Percentiles rank a stretch among this genome's conserved stretches.
Conservation (phyloP, 768 basidiomycete genomes). For the Tulasnella sp. region DNA sequence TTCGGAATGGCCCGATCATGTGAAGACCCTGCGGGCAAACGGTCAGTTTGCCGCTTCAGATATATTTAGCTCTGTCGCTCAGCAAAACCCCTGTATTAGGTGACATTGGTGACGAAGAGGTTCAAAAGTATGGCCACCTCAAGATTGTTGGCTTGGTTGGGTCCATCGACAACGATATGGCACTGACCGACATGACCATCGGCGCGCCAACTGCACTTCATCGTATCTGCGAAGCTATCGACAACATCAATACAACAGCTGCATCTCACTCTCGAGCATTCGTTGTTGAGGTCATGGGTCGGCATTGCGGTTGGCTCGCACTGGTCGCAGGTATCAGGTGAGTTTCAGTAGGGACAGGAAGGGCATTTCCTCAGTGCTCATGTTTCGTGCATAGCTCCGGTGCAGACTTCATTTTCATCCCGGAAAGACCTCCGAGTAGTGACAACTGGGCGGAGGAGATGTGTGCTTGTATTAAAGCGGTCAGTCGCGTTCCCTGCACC, state of each 20-base stretch:
- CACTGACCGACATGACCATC: constrained; percentile 93
- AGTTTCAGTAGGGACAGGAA: constrained; percentile 20
- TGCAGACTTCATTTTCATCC: constrained; percentile 96
- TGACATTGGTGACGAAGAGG: constrained; percentile 64
- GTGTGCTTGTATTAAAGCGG: constrained; percentile 73
- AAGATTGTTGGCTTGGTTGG: constrained; percentile 98
- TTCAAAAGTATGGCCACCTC: constrained; percentile 63
- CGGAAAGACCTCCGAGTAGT: constrained; percentile 71
- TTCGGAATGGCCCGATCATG: constrained; percentile 84
- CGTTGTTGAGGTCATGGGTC: constrained; percentile 98
- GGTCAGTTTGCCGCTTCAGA: constrained; percentile 30
- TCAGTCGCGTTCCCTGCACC: constrained; percentile 27
- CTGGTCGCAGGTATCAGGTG: constrained; percentile 84
- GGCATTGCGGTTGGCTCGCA: constrained; percentile 98
- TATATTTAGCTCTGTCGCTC: not conserved
- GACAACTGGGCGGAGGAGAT: constrained; percentile 86
- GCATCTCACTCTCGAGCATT: constrained; percentile 94
- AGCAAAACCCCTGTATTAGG: constrained; percentile 28
- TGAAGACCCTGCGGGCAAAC: constrained; percentile 51
- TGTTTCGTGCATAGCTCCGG: constrained; percentile 44
- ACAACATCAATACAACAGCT: constrained; percentile 96
- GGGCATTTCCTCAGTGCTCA: not conserved
- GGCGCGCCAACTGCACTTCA: constrained; percentile 93
- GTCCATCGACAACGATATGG: constrained; percentile 99
- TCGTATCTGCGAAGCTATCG: constrained; percentile 94